Conservation (phyloP, 1,139 yeast species). For the Keqinozyma sinolaborantium region DNA sequence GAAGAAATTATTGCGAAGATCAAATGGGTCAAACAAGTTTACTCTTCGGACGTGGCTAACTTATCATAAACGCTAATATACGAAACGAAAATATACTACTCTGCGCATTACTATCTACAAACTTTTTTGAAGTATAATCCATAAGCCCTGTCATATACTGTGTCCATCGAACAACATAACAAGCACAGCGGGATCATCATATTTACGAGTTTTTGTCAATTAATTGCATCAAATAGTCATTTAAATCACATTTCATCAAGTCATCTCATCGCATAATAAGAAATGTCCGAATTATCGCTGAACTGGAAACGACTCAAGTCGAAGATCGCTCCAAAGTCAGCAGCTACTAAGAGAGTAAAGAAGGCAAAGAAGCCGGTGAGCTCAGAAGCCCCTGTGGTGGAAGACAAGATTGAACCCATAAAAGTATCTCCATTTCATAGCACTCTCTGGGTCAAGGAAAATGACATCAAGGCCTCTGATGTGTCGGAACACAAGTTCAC, state of each 20-base stretch:
- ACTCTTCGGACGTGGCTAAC: constrained; percentile 17
- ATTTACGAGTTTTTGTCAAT: too few relatives aligned
- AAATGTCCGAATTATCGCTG: constrained; percentile 20
- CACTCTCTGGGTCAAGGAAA: constrained; percentile 28
- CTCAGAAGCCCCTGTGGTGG: constrained; percentile 1
- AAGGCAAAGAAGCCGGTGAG: constrained; percentile 1
- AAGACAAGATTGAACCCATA: constrained; percentile 3
- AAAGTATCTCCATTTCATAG: constrained; percentile 18
- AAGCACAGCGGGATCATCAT: too few relatives aligned
- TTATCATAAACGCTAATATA: constrained; percentile 3
- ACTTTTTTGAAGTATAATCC: too few relatives aligned
- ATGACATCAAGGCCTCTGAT: constrained; percentile 16
- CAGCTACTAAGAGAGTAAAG: constrained; percentile 5
- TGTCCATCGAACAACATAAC: too few relatives aligned
- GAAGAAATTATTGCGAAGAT: constrained; percentile 73
- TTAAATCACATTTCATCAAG: too few relatives aligned
- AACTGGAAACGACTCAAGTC: constrained; percentile 33
- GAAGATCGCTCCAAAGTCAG: constrained; percentile 14
- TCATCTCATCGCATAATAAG: constrained; percentile 2
- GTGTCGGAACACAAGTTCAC: constrained; percentile 7
- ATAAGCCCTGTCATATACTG: too few relatives aligned
- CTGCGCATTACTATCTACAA: too few relatives aligned
- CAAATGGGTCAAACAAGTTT: constrained; percentile 49
- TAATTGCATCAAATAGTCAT: too few relatives aligned
- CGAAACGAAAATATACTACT: too few relatives aligned